phyloP scores from a whole-genome alignment of 2,329 filamentous ascomycete species.

The Lecanicillium sp. region DNA sequence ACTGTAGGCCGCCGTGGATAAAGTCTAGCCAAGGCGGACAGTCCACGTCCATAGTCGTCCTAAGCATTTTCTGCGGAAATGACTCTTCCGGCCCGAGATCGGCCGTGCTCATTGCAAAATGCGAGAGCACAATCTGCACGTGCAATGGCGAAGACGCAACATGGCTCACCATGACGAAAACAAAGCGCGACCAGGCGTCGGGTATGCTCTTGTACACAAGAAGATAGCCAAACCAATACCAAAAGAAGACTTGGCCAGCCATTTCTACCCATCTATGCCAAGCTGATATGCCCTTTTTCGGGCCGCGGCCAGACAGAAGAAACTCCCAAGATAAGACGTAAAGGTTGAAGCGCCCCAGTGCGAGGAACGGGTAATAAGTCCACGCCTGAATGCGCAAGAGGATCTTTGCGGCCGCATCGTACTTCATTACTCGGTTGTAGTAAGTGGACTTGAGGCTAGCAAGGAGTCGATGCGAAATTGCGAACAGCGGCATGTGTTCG shows the following conservation, averaged over 20 bases:
- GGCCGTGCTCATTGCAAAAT: constrained; percentile 88
- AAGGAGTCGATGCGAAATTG: constrained; percentile 75
- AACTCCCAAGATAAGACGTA: constrained; percentile 76
- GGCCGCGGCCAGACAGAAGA: constrained; percentile 60
- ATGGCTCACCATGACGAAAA: constrained; percentile 74
- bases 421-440: constrained; percentile 73
- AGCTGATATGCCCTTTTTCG: constrained; percentile 66
- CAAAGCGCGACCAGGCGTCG: constrained; percentile 57
- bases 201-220: constrained; percentile 67
- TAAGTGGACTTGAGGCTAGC: constrained; percentile 67
- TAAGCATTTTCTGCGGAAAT: constrained; percentile 83
- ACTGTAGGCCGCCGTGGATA: constrained; percentile 81
- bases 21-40: constrained; percentile 85
- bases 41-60: constrained; percentile 90
- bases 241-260: constrained; percentile 69
- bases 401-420: constrained; percentile 64
- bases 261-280: constrained; percentile 82
- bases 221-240: constrained; percentile 80
- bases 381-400: constrained; percentile 69
- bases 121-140: constrained; percentile 82
- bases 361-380: constrained; percentile 74
- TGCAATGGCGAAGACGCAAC: constrained; percentile 75
- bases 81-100: constrained; percentile 78
- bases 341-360: constrained; percentile 79
- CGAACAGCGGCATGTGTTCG: constrained; percentile 82